These are phyloP conservation scores for Fusarium nelsonii DNA, from an alignment of 2,329 filamentous ascomycete genomes.

Conservation along the genomic window DNA sequence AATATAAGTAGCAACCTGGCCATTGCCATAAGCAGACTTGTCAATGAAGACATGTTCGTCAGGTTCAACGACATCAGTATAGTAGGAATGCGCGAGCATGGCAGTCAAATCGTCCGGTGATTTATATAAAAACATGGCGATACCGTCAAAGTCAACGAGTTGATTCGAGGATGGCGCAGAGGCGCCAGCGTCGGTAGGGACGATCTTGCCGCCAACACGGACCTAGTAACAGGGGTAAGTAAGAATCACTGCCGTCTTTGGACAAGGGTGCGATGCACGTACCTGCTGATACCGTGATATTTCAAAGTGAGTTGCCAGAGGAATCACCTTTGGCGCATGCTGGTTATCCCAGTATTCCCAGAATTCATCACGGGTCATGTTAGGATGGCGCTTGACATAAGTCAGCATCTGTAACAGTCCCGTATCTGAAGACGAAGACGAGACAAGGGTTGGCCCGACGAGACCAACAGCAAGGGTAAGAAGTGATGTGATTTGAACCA, in stretches of 20 bases:
- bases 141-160: conserved; percentile 47
- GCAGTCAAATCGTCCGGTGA: conserved; percentile 38
- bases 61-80: conserved; percentile 46
- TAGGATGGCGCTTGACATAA: conserved; percentile 47
- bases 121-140: conserved; percentile 50
- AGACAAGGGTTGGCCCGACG: background rate
- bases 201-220: conserved; percentile 46
- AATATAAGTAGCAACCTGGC: conserved; percentile 48
- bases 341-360: conserved; percentile 50
- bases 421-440: conserved; percentile 56
- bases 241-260: background rate
- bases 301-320: conserved; percentile 46
- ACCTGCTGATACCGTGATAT: conserved; percentile 49
- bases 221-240: conserved; percentile 25
- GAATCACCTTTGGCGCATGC: conserved; percentile 49
- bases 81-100: conserved; percentile 50
- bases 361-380: conserved; percentile 46
- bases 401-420: conserved; percentile 48
- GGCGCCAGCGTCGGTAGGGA: conserved; percentile 40
- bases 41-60: conserved; percentile 51
- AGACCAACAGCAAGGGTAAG: conserved; percentile 15
- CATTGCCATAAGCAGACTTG: conserved; percentile 44
- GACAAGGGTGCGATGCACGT: too few relatives aligned
- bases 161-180: conserved; percentile 33
- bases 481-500: conserved; percentile 4